Evolutionary conservation across 306 rosid genomes (phyloP).

Genomic region (Acacia acuminata): DNA sequence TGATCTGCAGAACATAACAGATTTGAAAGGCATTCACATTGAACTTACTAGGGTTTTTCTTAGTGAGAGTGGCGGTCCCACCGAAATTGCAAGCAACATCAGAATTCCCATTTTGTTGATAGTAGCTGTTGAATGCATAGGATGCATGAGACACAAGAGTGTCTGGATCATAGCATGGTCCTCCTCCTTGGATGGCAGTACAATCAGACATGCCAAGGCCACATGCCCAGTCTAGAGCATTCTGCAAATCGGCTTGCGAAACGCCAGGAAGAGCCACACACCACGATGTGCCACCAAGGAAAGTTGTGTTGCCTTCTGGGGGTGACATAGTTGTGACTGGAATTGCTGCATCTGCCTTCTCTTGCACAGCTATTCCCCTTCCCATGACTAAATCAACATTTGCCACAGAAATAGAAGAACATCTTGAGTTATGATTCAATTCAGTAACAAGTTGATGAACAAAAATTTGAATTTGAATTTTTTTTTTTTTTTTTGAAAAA

Average conservation of each 20-base stretch:
- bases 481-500: too few species aligned
- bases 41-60: constrained; percentile 60
- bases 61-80: constrained; percentile 75
- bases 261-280: constrained; percentile 85
- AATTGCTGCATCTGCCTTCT: constrained; percentile 59
- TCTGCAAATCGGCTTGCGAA: constrained; percentile 80
- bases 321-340: constrained; percentile 68
- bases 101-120: constrained; percentile 87
- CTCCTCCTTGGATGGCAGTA: constrained; percentile 60
- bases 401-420: neutral
- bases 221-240: constrained; percentile 96
- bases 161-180: constrained; percentile 70
- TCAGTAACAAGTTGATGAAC: neutral
- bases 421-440: neutral
- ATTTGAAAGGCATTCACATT: neutral
- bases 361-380: constrained; percentile 49
- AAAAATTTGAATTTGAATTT: neutral
- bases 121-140: constrained; percentile 77
- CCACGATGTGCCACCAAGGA: constrained; percentile 86
- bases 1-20: neutral
- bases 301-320: constrained; percentile 94
- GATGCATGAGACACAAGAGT: constrained; percentile 92
- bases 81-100: constrained; percentile 97
- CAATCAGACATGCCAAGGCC: constrained; percentile 83
- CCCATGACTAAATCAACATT: constrained; percentile 36